These are phyloP conservation scores for Pholiota adiposa DNA, from an alignment of 1,284 basidiomycete species.

Conservation along the genomic window DNA sequence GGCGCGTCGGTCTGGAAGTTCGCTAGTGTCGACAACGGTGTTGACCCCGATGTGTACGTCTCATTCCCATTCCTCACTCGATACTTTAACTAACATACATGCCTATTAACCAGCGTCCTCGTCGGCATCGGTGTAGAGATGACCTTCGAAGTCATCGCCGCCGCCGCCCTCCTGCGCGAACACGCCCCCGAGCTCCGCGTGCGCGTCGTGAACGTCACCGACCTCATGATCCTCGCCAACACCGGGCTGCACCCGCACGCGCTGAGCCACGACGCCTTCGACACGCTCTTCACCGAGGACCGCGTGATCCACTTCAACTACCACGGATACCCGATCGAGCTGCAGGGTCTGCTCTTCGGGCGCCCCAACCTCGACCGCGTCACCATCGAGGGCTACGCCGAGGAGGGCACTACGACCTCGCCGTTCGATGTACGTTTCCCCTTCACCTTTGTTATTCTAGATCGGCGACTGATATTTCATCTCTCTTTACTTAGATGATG, in stretches of 20 bases:
- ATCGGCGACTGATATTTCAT: neutral
- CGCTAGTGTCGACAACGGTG: constrained; percentile 68
- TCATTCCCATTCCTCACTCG: neutral
- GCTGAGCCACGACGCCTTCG: constrained; percentile 65
- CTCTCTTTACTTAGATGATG: constrained; percentile 65
- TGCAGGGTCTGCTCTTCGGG: constrained; percentile 66
- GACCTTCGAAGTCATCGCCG: constrained; percentile 80
- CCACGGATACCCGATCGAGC: constrained; percentile 80
- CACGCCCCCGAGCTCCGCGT: constrained; percentile 68
- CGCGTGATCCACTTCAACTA: constrained; percentile 81
- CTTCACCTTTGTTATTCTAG: constrained; percentile 5
- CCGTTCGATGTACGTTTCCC: constrained; percentile 58
- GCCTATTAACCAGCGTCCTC: constrained; percentile 50
- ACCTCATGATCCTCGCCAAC: constrained; percentile 78
- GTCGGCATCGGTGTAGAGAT: constrained; percentile 79
- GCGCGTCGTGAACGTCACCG: constrained; percentile 82
- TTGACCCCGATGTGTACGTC: constrained; percentile 67
- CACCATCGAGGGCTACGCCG: constrained; percentile 61
- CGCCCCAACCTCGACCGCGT: constrained; percentile 53
- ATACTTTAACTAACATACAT: neutral
- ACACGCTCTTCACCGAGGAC: constrained; percentile 73
- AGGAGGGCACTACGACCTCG: constrained; percentile 74
- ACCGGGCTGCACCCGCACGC: constrained; percentile 79
- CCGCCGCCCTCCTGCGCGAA: constrained; percentile 73
- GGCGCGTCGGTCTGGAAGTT: constrained; percentile 81